phyloP scores from a whole-genome alignment of 2,329 filamentous ascomycete species.

The Cryphonectria naterciae region DNA sequence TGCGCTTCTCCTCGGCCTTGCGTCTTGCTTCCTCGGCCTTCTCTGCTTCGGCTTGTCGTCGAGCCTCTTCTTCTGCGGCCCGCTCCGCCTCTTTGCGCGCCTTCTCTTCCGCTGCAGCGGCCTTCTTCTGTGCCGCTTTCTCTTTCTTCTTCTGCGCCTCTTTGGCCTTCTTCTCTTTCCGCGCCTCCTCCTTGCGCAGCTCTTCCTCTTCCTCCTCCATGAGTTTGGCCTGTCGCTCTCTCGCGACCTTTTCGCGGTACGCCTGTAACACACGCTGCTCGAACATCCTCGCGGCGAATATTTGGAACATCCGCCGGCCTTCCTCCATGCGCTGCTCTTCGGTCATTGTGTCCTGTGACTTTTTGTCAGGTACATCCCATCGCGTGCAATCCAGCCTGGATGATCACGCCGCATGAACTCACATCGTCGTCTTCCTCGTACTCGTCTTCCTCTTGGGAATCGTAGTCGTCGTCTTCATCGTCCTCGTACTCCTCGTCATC shows the following conservation, averaged over 20 bases:
- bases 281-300: constrained; percentile 98
- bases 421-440: constrained; percentile 77
- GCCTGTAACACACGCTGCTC: constrained; percentile 94
- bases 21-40: constrained; percentile 78
- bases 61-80: constrained; percentile 81
- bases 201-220: constrained; percentile 92
- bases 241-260: constrained; percentile 96
- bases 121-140: constrained; percentile 87
- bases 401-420: neutral
- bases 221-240: constrained; percentile 87
- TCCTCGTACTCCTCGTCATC: constrained; percentile 60
- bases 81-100: constrained; percentile 86
- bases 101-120: constrained; percentile 87
- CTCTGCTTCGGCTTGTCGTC: constrained; percentile 75
- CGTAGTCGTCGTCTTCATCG: constrained; percentile 62
- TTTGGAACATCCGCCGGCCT: constrained; percentile 97
- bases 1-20: constrained; percentile 87
- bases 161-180: constrained; percentile 89
- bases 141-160: constrained; percentile 96
- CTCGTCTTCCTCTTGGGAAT: constrained; percentile 62
- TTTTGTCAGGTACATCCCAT: constrained; percentile 13
- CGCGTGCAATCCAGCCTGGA: neutral
- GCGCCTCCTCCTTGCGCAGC: constrained; percentile 72
- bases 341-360: constrained; percentile 87
- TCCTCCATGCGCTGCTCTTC: constrained; percentile 99